Base-by-base conservation (phyloP, 2,329 filamentous ascomycete genomes). In the Capronia americana region DNA sequence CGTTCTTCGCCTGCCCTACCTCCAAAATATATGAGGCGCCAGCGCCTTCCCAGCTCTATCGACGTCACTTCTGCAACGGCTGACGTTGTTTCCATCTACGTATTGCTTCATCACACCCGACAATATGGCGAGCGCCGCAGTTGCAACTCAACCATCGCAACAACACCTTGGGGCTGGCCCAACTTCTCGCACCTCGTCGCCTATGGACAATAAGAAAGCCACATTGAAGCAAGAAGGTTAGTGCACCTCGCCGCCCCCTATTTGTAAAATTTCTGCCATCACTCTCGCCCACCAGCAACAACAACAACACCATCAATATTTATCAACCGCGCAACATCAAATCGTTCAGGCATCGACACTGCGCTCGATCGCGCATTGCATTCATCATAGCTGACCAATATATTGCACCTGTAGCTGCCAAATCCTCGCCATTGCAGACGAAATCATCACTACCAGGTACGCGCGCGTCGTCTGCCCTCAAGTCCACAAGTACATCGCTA, bases 161-260 rank as follows among this genome's bases (percentile, higher is more conserved):
- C 68, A 70, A 68, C 69, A 71, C 59, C 61, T 71, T 50, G 69
- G 67, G 63, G 64, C 67, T 62, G 67, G 73, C 69, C 70, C 75
- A 59, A 72, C 66, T 57, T 73, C 70, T 67, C 75, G 74, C 66
- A 77, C 77, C 65, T 74, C 79, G 63, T 77, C 79, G 59, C 75
- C 79, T 71, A 80, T 81, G 78, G 80, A 82, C 69, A 74, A 76
- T 63, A 80, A 80, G 71, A 80, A 78, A 69, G 74, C 74, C 61
- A 70, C 70, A 34, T 64, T 76, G 61, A 76, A 80, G 64, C 73
- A 74, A 71, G 78, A 80, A 77, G 78, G 80, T 82, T 61, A 66
- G 68, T 70, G 60, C 23, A 56, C 53, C 46, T 69, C 56, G 69
- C 41, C 50, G 63, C 64, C 66, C 69, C 69, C 63, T 70, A 61